A percentile compares a stretch with the other conserved stretches of the same genome.
These are phyloP conservation scores for Dryas alaskensis DNA, from an alignment of 306 rosid species.

Conservation along the genomic window DNA sequence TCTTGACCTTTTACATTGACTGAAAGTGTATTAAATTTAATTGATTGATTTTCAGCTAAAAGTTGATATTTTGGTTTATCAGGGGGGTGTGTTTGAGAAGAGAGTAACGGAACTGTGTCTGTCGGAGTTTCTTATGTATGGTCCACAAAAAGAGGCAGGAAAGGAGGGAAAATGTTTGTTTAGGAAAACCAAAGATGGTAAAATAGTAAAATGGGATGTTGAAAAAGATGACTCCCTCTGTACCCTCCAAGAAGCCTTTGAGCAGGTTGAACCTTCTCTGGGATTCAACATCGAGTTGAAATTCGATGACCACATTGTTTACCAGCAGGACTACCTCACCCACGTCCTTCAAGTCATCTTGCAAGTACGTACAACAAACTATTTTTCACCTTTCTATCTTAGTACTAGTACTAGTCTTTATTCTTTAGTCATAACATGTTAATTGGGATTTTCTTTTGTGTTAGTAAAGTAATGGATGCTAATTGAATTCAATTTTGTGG, in stretches of 20 bases:
- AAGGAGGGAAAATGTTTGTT: conserved; percentile 37
- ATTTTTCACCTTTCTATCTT: no score
- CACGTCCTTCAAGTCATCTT: conserved; percentile 34
- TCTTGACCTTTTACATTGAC: neutral
- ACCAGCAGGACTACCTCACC: conserved; percentile 33
- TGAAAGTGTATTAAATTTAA: no score
- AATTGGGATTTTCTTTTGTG: no score
- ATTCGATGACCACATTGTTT: conserved; percentile 50
- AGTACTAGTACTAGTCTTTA: no score
- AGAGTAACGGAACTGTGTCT: conserved; percentile 45
- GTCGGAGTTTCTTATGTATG: conserved; percentile 45
- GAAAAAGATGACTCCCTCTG: conserved; percentile 48
- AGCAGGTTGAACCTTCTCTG: conserved; percentile 40
- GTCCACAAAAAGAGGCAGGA: conserved; percentile 45
- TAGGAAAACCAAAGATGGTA: conserved; percentile 47
- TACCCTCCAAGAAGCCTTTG: conserved; percentile 49
- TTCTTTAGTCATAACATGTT: no score
- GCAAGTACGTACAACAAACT: conserved; percentile 19
- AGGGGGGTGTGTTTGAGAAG: conserved; percentile 52
- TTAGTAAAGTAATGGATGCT: neutral
- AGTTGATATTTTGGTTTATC: neutral
- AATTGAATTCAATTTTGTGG: neutral
- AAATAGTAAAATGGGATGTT: conserved; percentile 45
- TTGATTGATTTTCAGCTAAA: neutral
- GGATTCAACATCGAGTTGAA: conserved; percentile 58